A percentile compares a stretch with the other conserved stretches of the same genome.
Conservation (phyloP, 23 red algal genomes). For the Rhodosorus marinus region DNA sequence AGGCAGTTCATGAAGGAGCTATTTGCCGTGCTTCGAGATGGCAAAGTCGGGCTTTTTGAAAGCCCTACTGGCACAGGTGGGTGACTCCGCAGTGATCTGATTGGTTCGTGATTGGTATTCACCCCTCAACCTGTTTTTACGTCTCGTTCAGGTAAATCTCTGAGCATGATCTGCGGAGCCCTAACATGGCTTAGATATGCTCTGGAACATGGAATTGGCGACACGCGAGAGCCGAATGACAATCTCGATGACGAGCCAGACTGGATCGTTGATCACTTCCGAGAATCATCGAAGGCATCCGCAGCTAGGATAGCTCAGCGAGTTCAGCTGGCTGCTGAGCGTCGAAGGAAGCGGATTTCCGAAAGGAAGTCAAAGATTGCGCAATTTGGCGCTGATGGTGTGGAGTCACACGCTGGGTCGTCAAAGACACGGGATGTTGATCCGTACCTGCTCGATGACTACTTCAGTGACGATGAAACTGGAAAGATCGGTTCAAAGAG, state of each 20-base stretch:
- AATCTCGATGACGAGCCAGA: conserved; percentile 23
- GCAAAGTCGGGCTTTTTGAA: conserved; percentile 71
- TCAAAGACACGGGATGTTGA: too few species aligned
- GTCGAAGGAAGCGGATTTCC: neutral
- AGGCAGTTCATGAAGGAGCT: conserved; percentile 44
- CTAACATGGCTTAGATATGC: conserved; percentile 51
- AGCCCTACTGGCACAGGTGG: conserved; percentile 94
- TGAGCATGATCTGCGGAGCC: conserved; percentile 68
- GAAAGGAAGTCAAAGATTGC: neutral
- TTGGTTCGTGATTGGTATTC: too few species aligned
- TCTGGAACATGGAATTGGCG: neutral
- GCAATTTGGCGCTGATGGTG: too few species aligned
- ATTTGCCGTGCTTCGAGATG: conserved; percentile 20
- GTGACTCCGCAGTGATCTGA: too few species aligned
- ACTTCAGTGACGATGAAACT: too few species aligned
- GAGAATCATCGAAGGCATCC: neutral
- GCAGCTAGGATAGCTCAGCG: too few species aligned
- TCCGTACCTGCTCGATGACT: too few species aligned
- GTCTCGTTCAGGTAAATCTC: too few species aligned
- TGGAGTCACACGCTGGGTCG: too few species aligned
- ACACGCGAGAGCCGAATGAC: neutral
- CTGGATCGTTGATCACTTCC: conserved; percentile 18
- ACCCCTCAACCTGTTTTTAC: too few species aligned
- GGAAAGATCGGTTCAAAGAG: too few species aligned
- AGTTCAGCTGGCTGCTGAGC: too few species aligned